A percentile compares a stretch with the other conserved stretches of the same genome.
Evolutionary conservation across 768 basidiomycete species (phyloP).

Genomic region (Paxillus involutus): DNA sequence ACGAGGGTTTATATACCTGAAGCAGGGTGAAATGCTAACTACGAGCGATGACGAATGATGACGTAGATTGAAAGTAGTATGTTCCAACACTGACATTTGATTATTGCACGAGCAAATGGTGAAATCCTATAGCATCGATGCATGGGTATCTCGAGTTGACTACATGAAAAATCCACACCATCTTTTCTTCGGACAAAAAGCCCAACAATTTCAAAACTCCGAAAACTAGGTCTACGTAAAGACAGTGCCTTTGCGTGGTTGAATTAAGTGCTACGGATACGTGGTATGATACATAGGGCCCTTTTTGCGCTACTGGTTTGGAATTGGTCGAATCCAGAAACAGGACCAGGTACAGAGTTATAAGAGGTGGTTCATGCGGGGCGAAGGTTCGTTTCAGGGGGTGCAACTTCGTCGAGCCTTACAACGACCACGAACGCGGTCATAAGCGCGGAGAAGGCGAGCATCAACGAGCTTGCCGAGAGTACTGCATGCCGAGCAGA

Average conservation of each 20-base stretch:
- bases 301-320: not conserved
- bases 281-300: not conserved
- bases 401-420: slow-evolving; percentile 26
- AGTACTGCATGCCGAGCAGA: slow-evolving; percentile 63
- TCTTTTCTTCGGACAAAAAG: too few species aligned
- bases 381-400: slow-evolving; percentile 18
- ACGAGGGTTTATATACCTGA: too few species aligned
- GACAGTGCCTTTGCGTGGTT: not conserved
- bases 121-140: too few species aligned
- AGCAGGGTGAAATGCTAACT: too few species aligned
- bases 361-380: slow-evolving; percentile 6
- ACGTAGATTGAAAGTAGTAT: too few species aligned
- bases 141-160: too few species aligned
- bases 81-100: too few species aligned
- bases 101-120: too few species aligned
- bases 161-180: too few species aligned
- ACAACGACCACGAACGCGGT: slow-evolving; percentile 49
- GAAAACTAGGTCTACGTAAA: not conserved
- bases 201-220: not conserved
- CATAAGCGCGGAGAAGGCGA: slow-evolving; percentile 58
- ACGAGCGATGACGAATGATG: too few species aligned
- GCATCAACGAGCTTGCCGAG: slow-evolving; percentile 53
- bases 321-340: too few species aligned
- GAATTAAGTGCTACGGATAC: not conserved
- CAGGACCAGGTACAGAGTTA: too few species aligned